Evolutionary conservation across 495 filamentous ascomycete genomes (phyloP), one percentile per base, ranked within the genome.

Genomic region (Aeminium ludgeri): DNA sequence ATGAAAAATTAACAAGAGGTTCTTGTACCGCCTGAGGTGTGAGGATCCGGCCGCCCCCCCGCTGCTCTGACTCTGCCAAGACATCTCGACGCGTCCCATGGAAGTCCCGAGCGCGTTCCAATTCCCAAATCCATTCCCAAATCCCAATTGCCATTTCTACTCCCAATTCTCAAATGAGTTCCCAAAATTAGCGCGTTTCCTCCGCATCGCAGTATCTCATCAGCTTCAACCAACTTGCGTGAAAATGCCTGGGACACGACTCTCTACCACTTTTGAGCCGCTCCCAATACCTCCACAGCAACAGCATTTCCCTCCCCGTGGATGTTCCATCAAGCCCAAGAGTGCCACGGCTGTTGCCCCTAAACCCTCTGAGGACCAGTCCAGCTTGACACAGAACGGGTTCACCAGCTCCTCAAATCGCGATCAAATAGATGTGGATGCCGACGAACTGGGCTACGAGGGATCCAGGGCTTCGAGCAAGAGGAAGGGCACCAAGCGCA

Each of bases 351-450:
- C 20, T 1, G n/a, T 35, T 25, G 10, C 30, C 36, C 23, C 28
- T 12, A 20, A 15, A 12, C 27, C 33, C 8, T 17, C 8, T 10
- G 38, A 38, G 15, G 20, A 32, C 1, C 44, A 47, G 16, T 36
- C 44, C 1, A 42, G 32, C 3, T 30, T 47, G n/a, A 47, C 38
- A 5, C 44, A 47, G 34, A 12, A 37, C 27, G 44, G 19, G 12
- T 36, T 32, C 19, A 25, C 35, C n/a, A 27, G 27, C 30, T 30
- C 32, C 7, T 20, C 44, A 1, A 34, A n/a, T 10, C 10, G 30
- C 17, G 30, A 19, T 2, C 15, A 11, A 11, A 20, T 20, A 12
- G 6, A 12, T 23, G 34, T 20, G 2, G 30, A 35, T 23, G 28
- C 13, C 6, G 28, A 33, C 13, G 41, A 44, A n/a, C 34, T 27